Conservation (phyloP, 75 land plant genomes). For the Azolla pinnata region DNA sequence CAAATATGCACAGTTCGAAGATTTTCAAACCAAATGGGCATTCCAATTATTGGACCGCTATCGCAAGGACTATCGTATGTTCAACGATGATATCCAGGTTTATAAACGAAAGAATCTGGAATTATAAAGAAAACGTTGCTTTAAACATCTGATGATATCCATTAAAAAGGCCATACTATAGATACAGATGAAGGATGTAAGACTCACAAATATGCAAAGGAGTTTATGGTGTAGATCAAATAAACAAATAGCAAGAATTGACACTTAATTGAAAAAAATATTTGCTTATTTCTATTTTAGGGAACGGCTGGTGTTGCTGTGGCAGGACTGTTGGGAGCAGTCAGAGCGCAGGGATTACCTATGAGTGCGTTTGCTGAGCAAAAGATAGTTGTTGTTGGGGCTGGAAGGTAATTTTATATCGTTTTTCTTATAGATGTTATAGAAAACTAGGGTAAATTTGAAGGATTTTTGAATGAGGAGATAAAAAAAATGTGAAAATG, state of each 20-base stretch:
- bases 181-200: too few relatives aligned
- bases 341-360: conserved; percentile 89
- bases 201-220: too few relatives aligned
- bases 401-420: conserved; percentile 64
- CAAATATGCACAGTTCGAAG: conserved; percentile 99
- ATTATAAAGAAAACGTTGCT: too few relatives aligned
- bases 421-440: too few relatives aligned
- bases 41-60: conserved; percentile 92
- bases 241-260: too few relatives aligned
- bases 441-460: not conserved
- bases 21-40: conserved; percentile 99
- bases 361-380: conserved; percentile 90
- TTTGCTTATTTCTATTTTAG: conserved; percentile 32
- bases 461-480: not conserved
- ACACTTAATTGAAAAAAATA: not conserved
- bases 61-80: conserved; percentile 70
- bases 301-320: conserved; percentile 99
- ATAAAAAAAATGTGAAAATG: not conserved
- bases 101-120: too few relatives aligned
- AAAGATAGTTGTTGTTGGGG: conserved; percentile 98
- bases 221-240: too few relatives aligned
- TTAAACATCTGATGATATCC: too few relatives aligned
- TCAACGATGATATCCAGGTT: conserved; percentile 99
- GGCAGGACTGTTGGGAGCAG: conserved; percentile 97
- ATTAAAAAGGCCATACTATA: too few relatives aligned